Base-by-base conservation (phyloP, 345 rosid species). In the Eucalyptus curtisii region DNA sequence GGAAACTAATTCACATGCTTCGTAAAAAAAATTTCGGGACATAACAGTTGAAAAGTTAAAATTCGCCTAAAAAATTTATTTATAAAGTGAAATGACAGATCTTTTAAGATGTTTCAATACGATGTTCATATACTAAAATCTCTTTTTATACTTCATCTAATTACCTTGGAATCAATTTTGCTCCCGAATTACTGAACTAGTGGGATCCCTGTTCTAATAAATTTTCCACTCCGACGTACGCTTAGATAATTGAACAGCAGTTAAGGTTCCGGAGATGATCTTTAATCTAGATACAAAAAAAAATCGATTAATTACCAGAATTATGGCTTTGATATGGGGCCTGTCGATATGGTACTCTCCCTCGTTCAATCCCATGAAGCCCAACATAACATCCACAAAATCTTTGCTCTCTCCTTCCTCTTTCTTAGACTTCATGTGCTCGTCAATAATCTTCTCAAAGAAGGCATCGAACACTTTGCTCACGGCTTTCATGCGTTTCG, bases 361-460 rank as follows among this genome's bases (percentile, higher is more conserved):
- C 20, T 92, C 90, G 37, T 90, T 84, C 2, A 86, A 86, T 48
- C 88, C 93, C 90, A 91, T 87, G 55, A 92, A 30, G 3, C 68
- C 88, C 76, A 90, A 61, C 93, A 92, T 82, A 31, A 89, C 86
- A 87, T 92, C 90, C 40, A 92, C 91, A 13, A 92, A 92, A 87
- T 92, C 93, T 22, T 91, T 89, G 79, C 61, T 86, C 53, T 85
- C 68, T 13, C 66, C 53, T 49, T n/a, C 87, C 12, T 89, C 90
- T 27, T 80, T 45, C 85, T 25, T 79, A 11, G 61, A 44, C 17
- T 89, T 68, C 81, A 92, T 31, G 86, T 92, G 95, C 30, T 92
- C 94, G 7, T 92, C 89, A 17, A 93, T 89, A 16, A 92, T 88
- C 88, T 88, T 92, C 91, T 92, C 95, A 7, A 93, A 49, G 59